A percentile compares a stretch with the other conserved stretches of the same genome.
Evolutionary conservation across 108 stramenopile genomes (phyloP).

Genomic region (Nannochloropsis oceanica): DNA sequence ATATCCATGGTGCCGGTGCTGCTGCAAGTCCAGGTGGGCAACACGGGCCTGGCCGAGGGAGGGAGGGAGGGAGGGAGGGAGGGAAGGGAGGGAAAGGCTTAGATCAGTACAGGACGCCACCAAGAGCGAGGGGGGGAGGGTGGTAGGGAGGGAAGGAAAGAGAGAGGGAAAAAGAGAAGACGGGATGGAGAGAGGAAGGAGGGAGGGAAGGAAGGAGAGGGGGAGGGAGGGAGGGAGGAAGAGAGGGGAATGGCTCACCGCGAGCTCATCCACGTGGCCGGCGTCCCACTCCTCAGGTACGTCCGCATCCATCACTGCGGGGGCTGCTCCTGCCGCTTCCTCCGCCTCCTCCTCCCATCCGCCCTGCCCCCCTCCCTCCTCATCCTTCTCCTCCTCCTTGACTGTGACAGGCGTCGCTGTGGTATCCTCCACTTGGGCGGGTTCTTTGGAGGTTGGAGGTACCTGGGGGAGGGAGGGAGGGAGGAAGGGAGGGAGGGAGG

Average conservation of each 20-base stretch:
- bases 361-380: too few relatives aligned
- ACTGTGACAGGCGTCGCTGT: too few relatives aligned
- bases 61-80: neutral
- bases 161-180: neutral
- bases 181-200: neutral
- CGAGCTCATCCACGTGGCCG: neutral
- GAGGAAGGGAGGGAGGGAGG: neutral
- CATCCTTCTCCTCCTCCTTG: too few relatives aligned
- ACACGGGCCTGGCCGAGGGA: neutral
- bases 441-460: too few relatives aligned
- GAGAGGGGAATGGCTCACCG: neutral
- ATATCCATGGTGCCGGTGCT: neutral
- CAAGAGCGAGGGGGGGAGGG: neutral
- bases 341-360: neutral
- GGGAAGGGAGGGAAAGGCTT: neutral
- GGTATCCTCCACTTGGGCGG: too few relatives aligned
- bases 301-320: neutral
- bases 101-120: neutral
- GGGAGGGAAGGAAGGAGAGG: neutral
- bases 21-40: neutral
- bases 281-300: neutral
- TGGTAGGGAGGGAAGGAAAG: neutral
- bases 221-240: neutral
- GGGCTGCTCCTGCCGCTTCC: neutral
- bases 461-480: neutral